phyloP scores from a whole-genome alignment of 2,329 filamentous ascomycete genomes.

The Xylaria digitata region DNA sequence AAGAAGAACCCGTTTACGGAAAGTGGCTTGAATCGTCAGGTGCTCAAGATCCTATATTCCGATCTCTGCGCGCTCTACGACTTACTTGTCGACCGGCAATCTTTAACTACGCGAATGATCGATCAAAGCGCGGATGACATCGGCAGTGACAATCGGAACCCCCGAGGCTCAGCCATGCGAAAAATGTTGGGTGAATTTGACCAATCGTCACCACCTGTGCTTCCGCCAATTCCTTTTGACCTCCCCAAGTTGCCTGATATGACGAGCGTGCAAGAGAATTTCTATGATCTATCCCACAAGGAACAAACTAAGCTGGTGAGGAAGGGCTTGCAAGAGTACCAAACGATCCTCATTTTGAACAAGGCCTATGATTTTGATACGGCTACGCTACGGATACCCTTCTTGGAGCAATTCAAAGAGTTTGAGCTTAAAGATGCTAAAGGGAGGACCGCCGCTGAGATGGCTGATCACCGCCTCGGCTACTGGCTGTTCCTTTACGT shows the following conservation, averaged over 20 bases:
- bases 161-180: constrained; percentile 76
- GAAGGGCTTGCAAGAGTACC: constrained; percentile 79
- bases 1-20: constrained; percentile 93
- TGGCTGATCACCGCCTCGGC: constrained; percentile 77
- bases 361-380: constrained; percentile 84
- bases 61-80: constrained; percentile 92
- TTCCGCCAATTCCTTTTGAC: constrained; percentile 92
- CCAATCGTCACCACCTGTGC: constrained; percentile 85
- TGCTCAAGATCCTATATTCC: constrained; percentile 83
- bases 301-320: constrained; percentile 78
- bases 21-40: constrained; percentile 84
- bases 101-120: constrained; percentile 80
- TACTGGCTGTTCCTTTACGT: constrained; percentile 87
- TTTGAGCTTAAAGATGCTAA: constrained; percentile 77
- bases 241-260: constrained; percentile 81
- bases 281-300: constrained; percentile 73
- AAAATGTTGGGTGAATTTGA: constrained; percentile 89
- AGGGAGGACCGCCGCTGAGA: constrained; percentile 72
- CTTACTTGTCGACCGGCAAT: constrained; percentile 81
- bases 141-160: constrained; percentile 65
- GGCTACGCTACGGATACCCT: constrained; percentile 66
- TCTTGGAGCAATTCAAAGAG: constrained; percentile 75
- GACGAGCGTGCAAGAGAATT: constrained; percentile 72
- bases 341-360: constrained; percentile 80
- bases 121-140: constrained; percentile 71